Conservation (phyloP, 2,329 filamentous ascomycete genomes). For the Fusarium ambrosium region DNA sequence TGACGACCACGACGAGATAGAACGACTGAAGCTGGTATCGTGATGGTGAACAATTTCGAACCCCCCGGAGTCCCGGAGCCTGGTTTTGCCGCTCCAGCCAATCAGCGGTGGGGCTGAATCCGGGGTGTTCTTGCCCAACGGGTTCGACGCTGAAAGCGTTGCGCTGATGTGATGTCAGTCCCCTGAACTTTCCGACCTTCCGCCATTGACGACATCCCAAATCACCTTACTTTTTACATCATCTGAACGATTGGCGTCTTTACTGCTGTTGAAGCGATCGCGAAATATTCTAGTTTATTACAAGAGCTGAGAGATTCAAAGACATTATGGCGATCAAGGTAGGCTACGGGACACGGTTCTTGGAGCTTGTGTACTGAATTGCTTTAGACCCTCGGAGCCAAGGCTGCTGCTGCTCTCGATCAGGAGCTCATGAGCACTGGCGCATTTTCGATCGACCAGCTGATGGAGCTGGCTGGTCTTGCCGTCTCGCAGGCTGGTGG, state of each 20-base stretch:
- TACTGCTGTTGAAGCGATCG: not conserved
- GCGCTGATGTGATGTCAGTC: slow-evolving; percentile 38
- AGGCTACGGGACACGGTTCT: not conserved
- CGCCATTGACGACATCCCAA: slow-evolving; percentile 36
- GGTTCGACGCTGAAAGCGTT: slow-evolving; percentile 4
- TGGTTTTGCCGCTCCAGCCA: slow-evolving; percentile 55
- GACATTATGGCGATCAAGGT: slow-evolving; percentile 53
- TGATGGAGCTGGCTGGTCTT: slow-evolving; percentile 96
- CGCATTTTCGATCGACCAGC: slow-evolving; percentile 93
- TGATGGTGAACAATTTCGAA: slow-evolving; percentile 49
- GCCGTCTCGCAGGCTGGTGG: slow-evolving; percentile 91
- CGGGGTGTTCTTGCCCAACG: not conserved
- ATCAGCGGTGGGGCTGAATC: slow-evolving; percentile 19
- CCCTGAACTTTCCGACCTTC: slow-evolving; percentile 21
- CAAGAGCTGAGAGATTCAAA: slow-evolving; percentile 34
- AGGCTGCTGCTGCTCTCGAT: slow-evolving; percentile 90
- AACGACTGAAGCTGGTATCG: slow-evolving; percentile 21
- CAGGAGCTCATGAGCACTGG: slow-evolving; percentile 91
- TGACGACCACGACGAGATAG: slow-evolving; percentile 28
- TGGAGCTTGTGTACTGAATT: slow-evolving; percentile 17
- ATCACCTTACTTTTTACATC: slow-evolving; percentile 23
- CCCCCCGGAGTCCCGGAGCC: slow-evolving; percentile 42
- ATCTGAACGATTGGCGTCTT: not conserved
- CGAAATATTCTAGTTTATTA: not conserved
- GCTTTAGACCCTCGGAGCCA: slow-evolving; percentile 82